Base-by-base conservation (phyloP, 2,329 filamentous ascomycete genomes). In the Curvularia verruculosa region DNA sequence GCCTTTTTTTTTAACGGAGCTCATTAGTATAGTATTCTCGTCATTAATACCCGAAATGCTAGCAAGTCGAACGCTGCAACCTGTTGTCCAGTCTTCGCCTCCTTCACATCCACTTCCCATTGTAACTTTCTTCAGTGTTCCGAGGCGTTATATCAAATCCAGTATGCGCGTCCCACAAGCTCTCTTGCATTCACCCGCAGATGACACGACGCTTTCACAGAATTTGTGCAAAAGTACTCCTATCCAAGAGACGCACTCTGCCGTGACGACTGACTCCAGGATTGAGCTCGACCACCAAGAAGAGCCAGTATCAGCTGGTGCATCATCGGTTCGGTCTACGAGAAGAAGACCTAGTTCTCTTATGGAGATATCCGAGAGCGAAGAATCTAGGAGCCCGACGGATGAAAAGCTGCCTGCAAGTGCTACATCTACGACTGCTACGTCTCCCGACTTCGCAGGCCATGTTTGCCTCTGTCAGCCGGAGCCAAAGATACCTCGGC, bases 401-500 rank as follows among this genome's bases (percentile, higher is more conserved):
- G 65, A 67, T n/a, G 60, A 63, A 21, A 69, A 50, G 47, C 49
- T 57, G 48, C 65, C 64, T 26, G 53, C 40, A 43, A 73, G 70
- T 64, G 64, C 66, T 55, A 61, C 65, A 31, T 77, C 77, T 29
- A 41, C 21, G 12, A 44, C 54, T 18, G 63, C 63, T 21, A 63
- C 57, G 10, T 70, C 69, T 62, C 64, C 61, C 54, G 71, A 76
- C 34, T 59, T 64, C 24, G 74, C 73, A 47, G 73, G 77, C 26
- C 82, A 86, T 63, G 84, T 89, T 61, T 90, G 87, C 76, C 82
- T 90, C 66, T 90, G 87, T 75, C 87, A 88, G 67, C 86, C 87
- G 37, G 87, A 89, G 68, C 87, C 87, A 23, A 90, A 89, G 75
- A 89, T 90, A 59, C 87, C 87, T 56, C 80, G 87, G 67, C 87